phyloP scores from a whole-genome alignment of 2,329 filamentous ascomycete genomes.

The Ophiosphaerella narmari region DNA sequence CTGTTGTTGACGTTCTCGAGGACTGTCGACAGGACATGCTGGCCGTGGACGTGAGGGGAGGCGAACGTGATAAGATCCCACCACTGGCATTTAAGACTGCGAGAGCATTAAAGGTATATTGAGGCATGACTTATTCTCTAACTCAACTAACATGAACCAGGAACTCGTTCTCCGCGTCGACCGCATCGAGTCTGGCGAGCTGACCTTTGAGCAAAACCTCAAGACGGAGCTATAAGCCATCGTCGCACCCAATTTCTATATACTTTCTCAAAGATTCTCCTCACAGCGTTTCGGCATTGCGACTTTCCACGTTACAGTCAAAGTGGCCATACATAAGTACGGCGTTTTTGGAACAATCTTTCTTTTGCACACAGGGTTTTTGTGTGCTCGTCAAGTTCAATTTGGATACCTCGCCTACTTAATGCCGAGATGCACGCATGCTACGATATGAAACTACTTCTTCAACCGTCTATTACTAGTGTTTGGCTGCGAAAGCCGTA shows the following conservation, averaged over 20 bases:
- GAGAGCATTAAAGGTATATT: constrained; percentile 71
- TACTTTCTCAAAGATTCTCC: too few species aligned
- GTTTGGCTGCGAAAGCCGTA: constrained; percentile 9
- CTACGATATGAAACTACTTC: constrained; percentile 10
- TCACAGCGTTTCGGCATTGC: neutral
- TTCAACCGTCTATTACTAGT: constrained; percentile 21
- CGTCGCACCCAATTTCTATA: neutral
- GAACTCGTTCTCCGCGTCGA: constrained; percentile 50
- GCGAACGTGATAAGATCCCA: constrained; percentile 68
- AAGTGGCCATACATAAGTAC: neutral
- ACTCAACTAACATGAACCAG: constrained; percentile 27
- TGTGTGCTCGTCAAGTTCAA: neutral
- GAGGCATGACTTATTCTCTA: neutral
- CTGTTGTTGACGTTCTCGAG: constrained; percentile 62
- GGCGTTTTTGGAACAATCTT: constrained; percentile 3
- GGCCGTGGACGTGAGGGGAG: constrained; percentile 63
- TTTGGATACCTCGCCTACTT: constrained; percentile 14
- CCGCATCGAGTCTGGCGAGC: constrained; percentile 46
- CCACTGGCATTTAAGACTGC: constrained; percentile 88
- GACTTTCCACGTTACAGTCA: neutral
- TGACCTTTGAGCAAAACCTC: constrained; percentile 40
- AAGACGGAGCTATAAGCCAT: constrained; percentile 35
- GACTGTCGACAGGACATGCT: constrained; percentile 69
- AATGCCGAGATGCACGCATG: constrained; percentile 11
- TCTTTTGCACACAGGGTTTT: neutral